A percentile compares a stretch with the other conserved stretches of the same genome.
Conservation (phyloP, 169 alveolate species). For the Perkinsus marinus region DNA sequence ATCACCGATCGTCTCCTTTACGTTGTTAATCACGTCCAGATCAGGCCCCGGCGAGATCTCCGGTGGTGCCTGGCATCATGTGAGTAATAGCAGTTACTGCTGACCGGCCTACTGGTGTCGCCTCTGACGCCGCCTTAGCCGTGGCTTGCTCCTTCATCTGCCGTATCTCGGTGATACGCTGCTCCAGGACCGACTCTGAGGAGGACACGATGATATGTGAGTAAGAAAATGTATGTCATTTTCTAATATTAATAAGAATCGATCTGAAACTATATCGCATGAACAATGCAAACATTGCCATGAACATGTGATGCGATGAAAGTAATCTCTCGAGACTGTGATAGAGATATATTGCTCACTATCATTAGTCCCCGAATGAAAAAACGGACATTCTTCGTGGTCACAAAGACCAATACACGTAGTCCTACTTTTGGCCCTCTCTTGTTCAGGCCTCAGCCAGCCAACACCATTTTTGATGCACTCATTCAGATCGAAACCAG, state of each 20-base stretch:
- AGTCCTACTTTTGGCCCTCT: neutral
- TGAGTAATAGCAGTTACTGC: neutral
- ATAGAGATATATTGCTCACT: too few species aligned
- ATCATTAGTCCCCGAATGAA: too few species aligned
- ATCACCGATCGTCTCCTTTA: neutral
- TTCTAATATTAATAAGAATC: too few species aligned
- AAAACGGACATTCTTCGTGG: neutral
- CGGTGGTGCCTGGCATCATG: neutral
- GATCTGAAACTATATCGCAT: too few species aligned
- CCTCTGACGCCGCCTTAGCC: neutral
- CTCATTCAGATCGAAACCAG: slow-evolving; percentile 53
- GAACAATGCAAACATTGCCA: too few species aligned
- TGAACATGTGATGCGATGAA: too few species aligned
- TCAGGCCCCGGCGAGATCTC: neutral
- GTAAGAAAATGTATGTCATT: too few species aligned
- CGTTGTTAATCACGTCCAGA: neutral
- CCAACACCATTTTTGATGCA: slow-evolving; percentile 54
- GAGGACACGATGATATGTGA: too few species aligned
- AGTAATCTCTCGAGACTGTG: too few species aligned
- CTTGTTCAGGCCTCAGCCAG: slow-evolving; percentile 40
- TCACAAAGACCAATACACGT: neutral
- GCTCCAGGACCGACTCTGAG: neutral
- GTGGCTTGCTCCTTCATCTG: neutral
- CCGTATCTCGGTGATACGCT: neutral
- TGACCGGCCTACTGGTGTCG: neutral